Percentiles rank a stretch among this genome's conserved stretches.
Conservation (phyloP, 805 yeast genomes). For the Myxozyma geophila region DNA sequence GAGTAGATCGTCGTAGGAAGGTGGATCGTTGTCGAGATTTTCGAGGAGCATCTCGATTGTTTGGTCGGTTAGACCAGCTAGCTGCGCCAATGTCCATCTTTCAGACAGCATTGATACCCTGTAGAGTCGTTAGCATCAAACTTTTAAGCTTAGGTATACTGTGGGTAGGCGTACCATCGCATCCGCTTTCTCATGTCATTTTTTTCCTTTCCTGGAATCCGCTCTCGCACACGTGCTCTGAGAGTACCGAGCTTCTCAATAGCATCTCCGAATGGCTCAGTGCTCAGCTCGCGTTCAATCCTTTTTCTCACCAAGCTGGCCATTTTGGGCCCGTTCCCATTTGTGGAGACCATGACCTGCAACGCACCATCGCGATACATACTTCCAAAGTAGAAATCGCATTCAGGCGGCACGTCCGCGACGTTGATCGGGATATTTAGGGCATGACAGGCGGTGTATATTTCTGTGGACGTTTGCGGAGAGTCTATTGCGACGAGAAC, state of each 20-base stretch:
- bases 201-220: slow-evolving; percentile 24
- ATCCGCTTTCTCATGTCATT: slow-evolving; percentile 25
- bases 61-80: slow-evolving; percentile 22
- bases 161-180: slow-evolving; percentile 25
- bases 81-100: slow-evolving; percentile 29
- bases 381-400: slow-evolving; percentile 87
- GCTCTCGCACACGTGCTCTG: slow-evolving; percentile 25
- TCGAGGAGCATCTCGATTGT: slow-evolving; percentile 15
- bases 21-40: slow-evolving; percentile 27
- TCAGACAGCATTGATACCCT: slow-evolving; percentile 33
- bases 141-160: no score
- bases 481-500: slow-evolving; percentile 79
- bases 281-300: slow-evolving; percentile 46
- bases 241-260: slow-evolving; percentile 31
- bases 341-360: slow-evolving; percentile 81
- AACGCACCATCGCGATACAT: slow-evolving; percentile 72
- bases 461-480: slow-evolving; percentile 59
- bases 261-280: slow-evolving; percentile 31
- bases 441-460: slow-evolving; percentile 57
- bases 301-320: slow-evolving; percentile 65
- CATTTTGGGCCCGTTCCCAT: slow-evolving; percentile 79
- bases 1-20: slow-evolving; percentile 11
- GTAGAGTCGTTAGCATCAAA: background rate
- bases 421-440: slow-evolving; percentile 65
- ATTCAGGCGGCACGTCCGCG: slow-evolving; percentile 81